Conservation (phyloP, 257 asterid genomes). For the Gentiana macrophylla region DNA sequence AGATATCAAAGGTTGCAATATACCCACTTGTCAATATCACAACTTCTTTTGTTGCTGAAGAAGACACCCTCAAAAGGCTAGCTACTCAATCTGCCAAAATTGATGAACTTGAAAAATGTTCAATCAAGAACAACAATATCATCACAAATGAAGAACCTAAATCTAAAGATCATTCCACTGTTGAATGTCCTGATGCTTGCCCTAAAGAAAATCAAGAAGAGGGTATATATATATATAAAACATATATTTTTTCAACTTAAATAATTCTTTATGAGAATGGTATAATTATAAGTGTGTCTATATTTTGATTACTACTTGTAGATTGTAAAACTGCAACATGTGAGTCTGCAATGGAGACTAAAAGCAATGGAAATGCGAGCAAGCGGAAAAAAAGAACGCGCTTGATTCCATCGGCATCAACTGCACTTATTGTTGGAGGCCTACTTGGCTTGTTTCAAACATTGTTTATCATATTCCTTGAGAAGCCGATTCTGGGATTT, state of each 20-base stretch:
- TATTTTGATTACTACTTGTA: no score
- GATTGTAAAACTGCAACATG: no score
- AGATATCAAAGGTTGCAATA: slow-evolving; percentile 53
- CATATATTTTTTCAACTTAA: no score
- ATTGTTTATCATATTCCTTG: slow-evolving; percentile 47
- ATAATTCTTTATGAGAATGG: no score
- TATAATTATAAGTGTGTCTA: no score
- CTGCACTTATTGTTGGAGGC: slow-evolving; percentile 62
- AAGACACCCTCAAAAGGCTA: slow-evolving; percentile 36
- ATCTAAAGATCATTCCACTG: not conserved
- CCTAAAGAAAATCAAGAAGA: no score
- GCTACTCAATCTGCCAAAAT: slow-evolving; percentile 12
- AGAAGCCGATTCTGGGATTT: slow-evolving; percentile 44
- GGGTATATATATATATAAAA: no score
- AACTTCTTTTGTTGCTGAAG: no score
- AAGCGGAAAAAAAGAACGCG: slow-evolving; percentile 27
- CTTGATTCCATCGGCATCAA: slow-evolving; percentile 80
- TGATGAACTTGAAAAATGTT: slow-evolving; percentile 18
- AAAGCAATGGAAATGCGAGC: no score
- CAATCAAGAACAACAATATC: slow-evolving; percentile 7
- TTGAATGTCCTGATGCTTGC: slow-evolving; percentile 12
- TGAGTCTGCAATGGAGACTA: no score
- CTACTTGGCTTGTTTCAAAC: slow-evolving; percentile 75
- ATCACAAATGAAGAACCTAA: slow-evolving; percentile 1
- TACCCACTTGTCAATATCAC: slow-evolving; percentile 37